Evolutionary conservation across 2,329 filamentous ascomycete genomes (phyloP).

Genomic region (Metarhizium anisopliae): DNA sequence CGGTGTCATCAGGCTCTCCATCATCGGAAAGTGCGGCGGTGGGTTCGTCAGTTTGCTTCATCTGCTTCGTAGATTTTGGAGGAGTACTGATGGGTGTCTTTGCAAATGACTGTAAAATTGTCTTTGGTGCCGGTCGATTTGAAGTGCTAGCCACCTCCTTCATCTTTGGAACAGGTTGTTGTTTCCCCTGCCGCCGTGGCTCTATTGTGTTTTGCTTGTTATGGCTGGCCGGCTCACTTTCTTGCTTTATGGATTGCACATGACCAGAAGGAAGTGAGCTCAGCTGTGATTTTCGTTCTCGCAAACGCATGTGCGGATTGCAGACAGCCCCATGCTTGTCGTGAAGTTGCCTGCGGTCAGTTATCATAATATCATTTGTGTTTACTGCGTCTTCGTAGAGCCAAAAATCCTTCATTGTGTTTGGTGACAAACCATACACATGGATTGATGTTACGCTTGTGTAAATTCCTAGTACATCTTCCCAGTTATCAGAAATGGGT

Average conservation of each 20-base stretch:
- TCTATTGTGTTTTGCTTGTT: conserved; percentile 22
- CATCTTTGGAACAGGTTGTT: conserved; percentile 2
- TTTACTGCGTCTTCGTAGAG: conserved; percentile 3
- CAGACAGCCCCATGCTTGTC: conserved; percentile 3
- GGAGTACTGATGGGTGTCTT: conserved; percentile 38
- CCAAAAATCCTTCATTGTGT: neutral
- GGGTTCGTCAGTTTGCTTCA: conserved; percentile 21
- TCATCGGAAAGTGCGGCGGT: conserved; percentile 28
- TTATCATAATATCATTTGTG: conserved; percentile 2
- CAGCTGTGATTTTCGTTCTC: conserved; percentile 3
- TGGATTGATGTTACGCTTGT: conserved; percentile 71
- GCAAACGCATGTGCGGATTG: conserved; percentile 2
- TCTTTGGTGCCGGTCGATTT: conserved; percentile 51
- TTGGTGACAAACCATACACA: conserved; percentile 61
- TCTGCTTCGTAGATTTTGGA: conserved; percentile 37
- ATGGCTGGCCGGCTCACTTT: conserved; percentile 9
- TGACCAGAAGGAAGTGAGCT: neutral
- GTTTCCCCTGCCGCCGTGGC: conserved; percentile 15
- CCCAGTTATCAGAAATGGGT: conserved; percentile 6
- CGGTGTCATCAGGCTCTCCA: conserved; percentile 30
- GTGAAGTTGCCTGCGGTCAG: neutral
- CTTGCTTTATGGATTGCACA: neutral
- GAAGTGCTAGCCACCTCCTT: conserved; percentile 12
- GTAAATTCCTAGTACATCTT: conserved; percentile 60
- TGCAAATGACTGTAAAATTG: conserved; percentile 73